Conservation (phyloP, 2,329 filamentous ascomycete genomes). For the Trichoderma oligosporum region DNA sequence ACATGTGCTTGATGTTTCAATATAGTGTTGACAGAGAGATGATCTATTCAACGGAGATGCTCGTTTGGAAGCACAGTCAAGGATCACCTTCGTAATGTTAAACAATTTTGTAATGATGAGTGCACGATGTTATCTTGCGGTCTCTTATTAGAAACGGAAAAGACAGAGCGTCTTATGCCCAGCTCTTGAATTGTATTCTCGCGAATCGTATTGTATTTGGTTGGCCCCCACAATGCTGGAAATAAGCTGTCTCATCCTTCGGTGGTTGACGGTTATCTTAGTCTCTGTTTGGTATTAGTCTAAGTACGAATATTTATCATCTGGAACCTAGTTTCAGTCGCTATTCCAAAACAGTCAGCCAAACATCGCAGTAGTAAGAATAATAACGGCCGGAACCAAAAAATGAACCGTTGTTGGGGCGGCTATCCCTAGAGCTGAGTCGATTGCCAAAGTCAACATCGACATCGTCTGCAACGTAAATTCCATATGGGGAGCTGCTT, state of each 20-base stretch:
- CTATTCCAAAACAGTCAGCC: neutral
- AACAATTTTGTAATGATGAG: neutral
- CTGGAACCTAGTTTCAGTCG: neutral
- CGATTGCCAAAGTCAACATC: neutral
- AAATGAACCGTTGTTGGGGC: neutral
- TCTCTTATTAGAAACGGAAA: neutral
- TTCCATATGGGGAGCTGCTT: too few species aligned
- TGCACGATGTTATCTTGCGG: neutral
- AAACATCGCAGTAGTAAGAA: neutral
- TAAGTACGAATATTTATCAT: neutral
- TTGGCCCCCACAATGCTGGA: neutral
- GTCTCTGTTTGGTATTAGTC: too few species aligned
- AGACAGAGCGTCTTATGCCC: neutral
- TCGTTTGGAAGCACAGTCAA: neutral
- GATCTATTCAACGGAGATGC: neutral
- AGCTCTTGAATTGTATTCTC: neutral
- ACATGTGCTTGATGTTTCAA: neutral
- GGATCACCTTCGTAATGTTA: neutral
- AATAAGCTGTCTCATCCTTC: constrained; percentile 1
- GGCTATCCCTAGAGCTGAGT: neutral
- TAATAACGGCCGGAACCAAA: neutral
- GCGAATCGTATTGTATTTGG: neutral
- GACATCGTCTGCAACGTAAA: neutral
- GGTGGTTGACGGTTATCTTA: constrained; percentile 1
- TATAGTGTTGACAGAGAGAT: neutral